phyloP scores from a whole-genome alignment of 768 basidiomycete genomes.

The Galerina sulciceps region DNA sequence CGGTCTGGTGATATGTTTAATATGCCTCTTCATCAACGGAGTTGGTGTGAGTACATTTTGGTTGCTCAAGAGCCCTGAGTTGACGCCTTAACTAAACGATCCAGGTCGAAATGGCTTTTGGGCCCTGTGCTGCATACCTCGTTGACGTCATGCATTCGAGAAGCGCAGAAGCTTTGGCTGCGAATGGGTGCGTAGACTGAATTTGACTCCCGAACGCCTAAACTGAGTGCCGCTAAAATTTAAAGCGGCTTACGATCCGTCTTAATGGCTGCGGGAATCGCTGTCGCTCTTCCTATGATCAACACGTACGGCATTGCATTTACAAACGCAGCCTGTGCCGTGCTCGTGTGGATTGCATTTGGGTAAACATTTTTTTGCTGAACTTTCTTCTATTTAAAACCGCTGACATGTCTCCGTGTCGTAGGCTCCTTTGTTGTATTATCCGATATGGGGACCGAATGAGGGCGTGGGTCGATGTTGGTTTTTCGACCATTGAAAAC shows the following conservation, averaged over 20 bases:
- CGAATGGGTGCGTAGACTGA: constrained; percentile 41
- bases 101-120: constrained; percentile 61
- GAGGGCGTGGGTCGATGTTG: constrained; percentile 60
- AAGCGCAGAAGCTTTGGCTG: constrained; percentile 70
- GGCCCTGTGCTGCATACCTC: constrained; percentile 57
- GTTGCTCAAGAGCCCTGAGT: background rate
- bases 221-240: background rate
- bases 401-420: background rate
- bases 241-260: constrained; percentile 52
- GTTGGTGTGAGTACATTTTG: constrained; percentile 50
- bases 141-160: constrained; percentile 63
- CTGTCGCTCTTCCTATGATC: constrained; percentile 57
- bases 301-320: constrained; percentile 52
- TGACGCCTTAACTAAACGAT: background rate
- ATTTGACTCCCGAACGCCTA: background rate
- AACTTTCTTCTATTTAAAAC: too few species aligned
- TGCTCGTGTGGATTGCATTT: constrained; percentile 51
- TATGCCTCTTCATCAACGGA: constrained; percentile 67
- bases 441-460: constrained; percentile 62
- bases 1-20: constrained; percentile 54
- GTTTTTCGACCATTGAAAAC: constrained; percentile 48
- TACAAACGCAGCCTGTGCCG: constrained; percentile 50
- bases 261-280: constrained; percentile 44
- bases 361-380: constrained; percentile 41
- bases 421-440: constrained; percentile 54